Evolutionary conservation across 495 filamentous ascomycete species (phyloP).

Genomic region (Lophium mytilinum): DNA sequence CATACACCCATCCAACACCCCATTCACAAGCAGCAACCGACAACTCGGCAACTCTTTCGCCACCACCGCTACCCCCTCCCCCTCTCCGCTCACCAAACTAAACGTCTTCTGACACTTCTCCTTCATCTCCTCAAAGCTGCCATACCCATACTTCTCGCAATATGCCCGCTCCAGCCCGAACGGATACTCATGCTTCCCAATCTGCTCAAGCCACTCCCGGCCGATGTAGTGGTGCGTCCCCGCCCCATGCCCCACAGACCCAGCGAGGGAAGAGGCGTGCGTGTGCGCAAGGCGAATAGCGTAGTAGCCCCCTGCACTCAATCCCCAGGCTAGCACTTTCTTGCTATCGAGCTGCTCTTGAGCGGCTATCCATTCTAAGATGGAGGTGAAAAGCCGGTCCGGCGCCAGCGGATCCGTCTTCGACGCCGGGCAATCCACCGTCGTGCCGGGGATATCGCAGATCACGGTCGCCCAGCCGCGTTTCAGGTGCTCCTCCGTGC

Average conservation of each 20-base stretch:
- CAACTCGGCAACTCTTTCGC: slow-evolving; percentile 43
- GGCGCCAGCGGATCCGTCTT: slow-evolving; percentile 42
- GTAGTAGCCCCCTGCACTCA: slow-evolving; percentile 68
- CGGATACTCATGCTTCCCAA: slow-evolving; percentile 70
- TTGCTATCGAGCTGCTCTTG: slow-evolving; percentile 49
- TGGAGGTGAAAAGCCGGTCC: slow-evolving; percentile 51
- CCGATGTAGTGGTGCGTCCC: slow-evolving; percentile 63
- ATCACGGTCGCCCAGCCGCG: slow-evolving; percentile 61
- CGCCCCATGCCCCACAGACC: slow-evolving; percentile 60
- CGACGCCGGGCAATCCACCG: slow-evolving; percentile 65
- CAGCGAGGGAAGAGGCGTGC: slow-evolving; percentile 47
- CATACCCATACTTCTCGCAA: slow-evolving; percentile 55
- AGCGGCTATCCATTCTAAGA: slow-evolving; percentile 56
- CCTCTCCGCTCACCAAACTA: slow-evolving; percentile 52
- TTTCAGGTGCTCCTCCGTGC: slow-evolving; percentile 51
- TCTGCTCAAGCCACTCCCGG: slow-evolving; percentile 53
- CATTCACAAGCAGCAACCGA: slow-evolving; percentile 56
- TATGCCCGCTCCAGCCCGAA: slow-evolving; percentile 36
- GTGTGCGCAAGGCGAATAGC: slow-evolving; percentile 66
- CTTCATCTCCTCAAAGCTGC: slow-evolving; percentile 48
- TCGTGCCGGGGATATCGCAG: slow-evolving; percentile 62
- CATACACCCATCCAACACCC: slow-evolving; percentile 46
- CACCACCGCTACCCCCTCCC: slow-evolving; percentile 41
- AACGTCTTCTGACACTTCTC: slow-evolving; percentile 58
- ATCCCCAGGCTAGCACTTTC: slow-evolving; percentile 61